Evolutionary conservation across 208 protist genomes (phyloP).

Genomic region (Leishmania aethiopica): DNA sequence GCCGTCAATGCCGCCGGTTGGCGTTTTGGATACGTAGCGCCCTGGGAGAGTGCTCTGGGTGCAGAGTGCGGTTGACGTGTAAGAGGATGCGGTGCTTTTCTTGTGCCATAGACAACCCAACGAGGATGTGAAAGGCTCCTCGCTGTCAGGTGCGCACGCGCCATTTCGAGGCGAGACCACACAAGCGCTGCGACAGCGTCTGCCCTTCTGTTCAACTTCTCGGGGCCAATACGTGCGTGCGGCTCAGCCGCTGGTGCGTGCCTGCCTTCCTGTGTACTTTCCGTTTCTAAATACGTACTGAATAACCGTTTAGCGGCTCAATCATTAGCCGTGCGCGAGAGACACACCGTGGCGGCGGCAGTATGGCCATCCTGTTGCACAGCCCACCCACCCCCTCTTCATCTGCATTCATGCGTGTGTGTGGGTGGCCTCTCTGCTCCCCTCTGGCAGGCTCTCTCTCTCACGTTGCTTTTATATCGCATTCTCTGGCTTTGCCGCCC

Average conservation of each 20-base stretch:
- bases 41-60: too few species aligned
- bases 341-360: neutral
- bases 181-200: constrained; percentile 19
- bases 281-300: neutral
- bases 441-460: too few species aligned
- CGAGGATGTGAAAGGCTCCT: too few species aligned
- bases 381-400: neutral
- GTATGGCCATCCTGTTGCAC: neutral
- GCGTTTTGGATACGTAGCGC: too few species aligned
- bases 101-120: too few species aligned
- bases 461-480: too few species aligned
- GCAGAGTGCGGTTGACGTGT: too few species aligned
- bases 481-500: too few species aligned
- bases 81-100: too few species aligned
- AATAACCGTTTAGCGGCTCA: neutral
- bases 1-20: too few species aligned
- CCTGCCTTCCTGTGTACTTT: neutral
- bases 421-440: neutral
- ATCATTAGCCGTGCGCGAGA: neutral
- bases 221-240: neutral
- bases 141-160: too few species aligned
- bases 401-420: neutral
- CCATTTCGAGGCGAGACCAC: too few species aligned
- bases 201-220: neutral
- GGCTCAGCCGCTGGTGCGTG: neutral